A percentile compares a stretch with the other conserved stretches of the same genome.
Evolutionary conservation across 2,329 filamentous ascomycete species (phyloP).

Genomic region (Calonectria pteridis): DNA sequence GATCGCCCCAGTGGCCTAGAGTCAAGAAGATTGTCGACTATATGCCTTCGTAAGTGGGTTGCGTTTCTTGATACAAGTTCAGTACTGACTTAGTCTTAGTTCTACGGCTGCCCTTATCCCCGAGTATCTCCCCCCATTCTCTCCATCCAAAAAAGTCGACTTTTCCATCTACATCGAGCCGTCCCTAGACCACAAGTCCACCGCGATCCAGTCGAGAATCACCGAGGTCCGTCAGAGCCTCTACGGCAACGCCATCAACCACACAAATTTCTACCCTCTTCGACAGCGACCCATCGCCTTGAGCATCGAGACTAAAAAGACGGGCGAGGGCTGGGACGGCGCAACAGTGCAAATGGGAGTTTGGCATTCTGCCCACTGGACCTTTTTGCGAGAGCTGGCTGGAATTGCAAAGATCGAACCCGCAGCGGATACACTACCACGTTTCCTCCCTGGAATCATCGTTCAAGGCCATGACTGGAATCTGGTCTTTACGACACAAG

Average conservation of each 20-base stretch:
- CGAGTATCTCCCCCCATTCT: neutral
- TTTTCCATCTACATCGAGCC: slow-evolving; percentile 30
- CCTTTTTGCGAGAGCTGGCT: slow-evolving; percentile 4
- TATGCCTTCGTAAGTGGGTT: neutral
- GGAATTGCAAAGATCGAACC: neutral
- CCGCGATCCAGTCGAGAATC: neutral
- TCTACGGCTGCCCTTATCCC: slow-evolving; percentile 16
- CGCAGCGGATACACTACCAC: neutral
- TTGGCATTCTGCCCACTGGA: slow-evolving; percentile 20
- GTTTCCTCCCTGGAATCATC: slow-evolving; percentile 1
- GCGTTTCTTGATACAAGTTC: too few species aligned
- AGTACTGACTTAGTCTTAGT: neutral
- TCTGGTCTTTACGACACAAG: slow-evolving; percentile 1
- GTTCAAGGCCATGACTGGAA: slow-evolving; percentile 17
- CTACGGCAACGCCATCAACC: slow-evolving; percentile 1
- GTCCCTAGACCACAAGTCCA: neutral
- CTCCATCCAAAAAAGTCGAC: slow-evolving; percentile 22
- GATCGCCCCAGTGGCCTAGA: neutral
- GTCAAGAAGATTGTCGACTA: slow-evolving; percentile 1
- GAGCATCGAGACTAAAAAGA: slow-evolving; percentile 23
- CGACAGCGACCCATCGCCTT: slow-evolving; percentile 21
- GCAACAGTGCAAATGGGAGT: slow-evolving; percentile 18
- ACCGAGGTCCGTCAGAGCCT: neutral
- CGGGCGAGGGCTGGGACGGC: slow-evolving; percentile 23
- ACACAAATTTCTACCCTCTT: slow-evolving; percentile 8